A percentile compares a stretch with the other conserved stretches of the same genome.
phyloP scores from a whole-genome alignment of 148 eudicot species.

The Rhododendron molle region DNA sequence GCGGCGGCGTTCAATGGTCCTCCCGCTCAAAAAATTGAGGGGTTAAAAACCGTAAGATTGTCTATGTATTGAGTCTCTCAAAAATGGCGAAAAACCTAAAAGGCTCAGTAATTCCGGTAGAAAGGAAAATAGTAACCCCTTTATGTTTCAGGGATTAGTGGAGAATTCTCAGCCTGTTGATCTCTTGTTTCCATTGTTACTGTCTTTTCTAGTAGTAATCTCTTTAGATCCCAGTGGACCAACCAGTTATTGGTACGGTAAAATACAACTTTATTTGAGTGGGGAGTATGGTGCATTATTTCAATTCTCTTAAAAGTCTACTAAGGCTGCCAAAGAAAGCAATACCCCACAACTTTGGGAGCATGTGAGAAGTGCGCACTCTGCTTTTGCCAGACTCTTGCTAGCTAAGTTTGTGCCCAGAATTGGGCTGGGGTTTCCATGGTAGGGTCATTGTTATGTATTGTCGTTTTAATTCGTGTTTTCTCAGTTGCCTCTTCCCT shows the following conservation, averaged over 20 bases:
- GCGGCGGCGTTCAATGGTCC: not conserved
- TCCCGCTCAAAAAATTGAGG: too few relatives aligned
- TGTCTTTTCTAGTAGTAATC: too few relatives aligned
- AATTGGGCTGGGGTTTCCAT: not conserved
- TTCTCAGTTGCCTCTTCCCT: not conserved
- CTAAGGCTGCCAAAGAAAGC: not conserved
- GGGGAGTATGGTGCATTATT: not conserved
- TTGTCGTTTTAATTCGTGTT: not conserved
- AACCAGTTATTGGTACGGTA: not conserved
- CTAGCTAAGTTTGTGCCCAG: not conserved
- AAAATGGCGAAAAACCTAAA: not conserved
- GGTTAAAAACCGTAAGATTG: not conserved
- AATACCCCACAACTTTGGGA: not conserved
- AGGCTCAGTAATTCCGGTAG: not conserved
- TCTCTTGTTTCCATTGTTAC: not conserved
- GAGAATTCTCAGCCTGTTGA: not conserved
- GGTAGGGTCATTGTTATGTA: not conserved
- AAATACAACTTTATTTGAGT: not conserved
- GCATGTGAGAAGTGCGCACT: not conserved
- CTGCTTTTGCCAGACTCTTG: not conserved
- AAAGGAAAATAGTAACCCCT: not conserved
- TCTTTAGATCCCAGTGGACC: not conserved
- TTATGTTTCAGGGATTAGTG: not conserved
- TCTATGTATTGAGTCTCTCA: not conserved
- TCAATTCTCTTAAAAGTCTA: not conserved